These are phyloP conservation scores for Lenwebbia sp. DNA, from an alignment of 345 rosid species.

Conservation along the genomic window DNA sequence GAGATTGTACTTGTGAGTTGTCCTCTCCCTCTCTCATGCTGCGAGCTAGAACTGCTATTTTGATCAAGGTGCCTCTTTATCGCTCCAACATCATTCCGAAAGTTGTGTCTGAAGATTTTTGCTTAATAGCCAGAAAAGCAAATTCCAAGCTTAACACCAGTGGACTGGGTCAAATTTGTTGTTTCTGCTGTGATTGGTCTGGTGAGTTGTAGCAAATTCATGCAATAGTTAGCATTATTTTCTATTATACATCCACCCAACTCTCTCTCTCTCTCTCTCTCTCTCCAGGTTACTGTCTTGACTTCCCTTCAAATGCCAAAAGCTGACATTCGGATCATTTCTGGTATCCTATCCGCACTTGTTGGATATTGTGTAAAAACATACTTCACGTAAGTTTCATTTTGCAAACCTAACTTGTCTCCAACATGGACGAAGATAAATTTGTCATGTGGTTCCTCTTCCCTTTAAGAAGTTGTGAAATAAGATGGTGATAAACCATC, in stretches of 20 bases:
- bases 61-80: background rate
- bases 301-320: slow-evolving; percentile 36
- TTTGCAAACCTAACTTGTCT: background rate
- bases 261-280: background rate
- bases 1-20: slow-evolving; percentile 80
- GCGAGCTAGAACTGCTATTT: background rate
- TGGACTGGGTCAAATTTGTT: slow-evolving; percentile 84
- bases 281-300: background rate
- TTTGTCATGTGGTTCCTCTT: background rate
- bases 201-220: slow-evolving; percentile 26
- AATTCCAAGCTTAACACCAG: slow-evolving; percentile 76
- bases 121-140: slow-evolving; percentile 73
- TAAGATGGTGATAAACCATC: background rate
- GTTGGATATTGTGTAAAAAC: slow-evolving; percentile 61
- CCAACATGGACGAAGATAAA: background rate
- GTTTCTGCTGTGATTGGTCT: slow-evolving; percentile 67
- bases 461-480: background rate
- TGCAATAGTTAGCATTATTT: background rate
- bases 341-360: slow-evolving; percentile 49
- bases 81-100: background rate
- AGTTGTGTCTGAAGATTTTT: background rate
- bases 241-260: background rate
- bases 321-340: slow-evolving; percentile 55
- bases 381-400: slow-evolving; percentile 43
- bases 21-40: background rate